Evolutionary conservation across 2,329 filamentous ascomycete genomes (phyloP).

Genomic region (Sclerotinia nivalis): DNA sequence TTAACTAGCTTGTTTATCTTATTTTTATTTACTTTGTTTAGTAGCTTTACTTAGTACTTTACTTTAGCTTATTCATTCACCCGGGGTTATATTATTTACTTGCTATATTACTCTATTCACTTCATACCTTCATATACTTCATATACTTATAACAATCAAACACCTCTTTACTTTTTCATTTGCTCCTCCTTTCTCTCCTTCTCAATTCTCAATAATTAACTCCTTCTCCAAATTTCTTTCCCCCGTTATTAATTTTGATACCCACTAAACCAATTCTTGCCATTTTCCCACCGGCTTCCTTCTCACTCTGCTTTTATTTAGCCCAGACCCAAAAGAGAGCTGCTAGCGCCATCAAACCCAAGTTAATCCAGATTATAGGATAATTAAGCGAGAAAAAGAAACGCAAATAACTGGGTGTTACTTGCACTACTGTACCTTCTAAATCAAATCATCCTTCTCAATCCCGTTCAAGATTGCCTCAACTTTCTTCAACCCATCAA

Average conservation of each 20-base stretch:
- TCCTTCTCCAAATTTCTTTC: background rate
- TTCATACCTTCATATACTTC: too few relatives aligned
- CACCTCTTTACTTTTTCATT: background rate
- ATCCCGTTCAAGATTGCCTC: slow-evolving; percentile 15
- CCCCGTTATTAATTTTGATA: slow-evolving; percentile 5
- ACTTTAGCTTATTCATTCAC: too few relatives aligned
- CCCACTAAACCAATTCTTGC: slow-evolving; percentile 11
- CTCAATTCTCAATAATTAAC: background rate
- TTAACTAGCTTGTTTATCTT: background rate
- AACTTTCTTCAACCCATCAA: slow-evolving; percentile 22
- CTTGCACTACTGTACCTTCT: slow-evolving; percentile 12
- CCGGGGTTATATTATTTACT: too few relatives aligned
- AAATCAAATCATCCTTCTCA: slow-evolving; percentile 22
- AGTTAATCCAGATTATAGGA: background rate
- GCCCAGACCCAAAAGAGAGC: slow-evolving; percentile 15
- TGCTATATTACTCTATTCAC: too few relatives aligned
- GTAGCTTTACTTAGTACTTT: too few relatives aligned
- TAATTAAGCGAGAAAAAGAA: slow-evolving; percentile 10
- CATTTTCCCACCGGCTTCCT: slow-evolving; percentile 10
- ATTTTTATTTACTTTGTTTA: background rate
- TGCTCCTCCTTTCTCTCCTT: background rate
- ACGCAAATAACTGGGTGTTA: slow-evolving; percentile 8
- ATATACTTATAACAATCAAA: background rate
- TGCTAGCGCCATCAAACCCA: background rate
- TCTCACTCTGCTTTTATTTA: slow-evolving; percentile 9